Evolutionary conservation across 2,329 filamentous ascomycete genomes (phyloP), one percentile per base, ranked within the genome.

Genomic region (Tympanopsis confertula): DNA sequence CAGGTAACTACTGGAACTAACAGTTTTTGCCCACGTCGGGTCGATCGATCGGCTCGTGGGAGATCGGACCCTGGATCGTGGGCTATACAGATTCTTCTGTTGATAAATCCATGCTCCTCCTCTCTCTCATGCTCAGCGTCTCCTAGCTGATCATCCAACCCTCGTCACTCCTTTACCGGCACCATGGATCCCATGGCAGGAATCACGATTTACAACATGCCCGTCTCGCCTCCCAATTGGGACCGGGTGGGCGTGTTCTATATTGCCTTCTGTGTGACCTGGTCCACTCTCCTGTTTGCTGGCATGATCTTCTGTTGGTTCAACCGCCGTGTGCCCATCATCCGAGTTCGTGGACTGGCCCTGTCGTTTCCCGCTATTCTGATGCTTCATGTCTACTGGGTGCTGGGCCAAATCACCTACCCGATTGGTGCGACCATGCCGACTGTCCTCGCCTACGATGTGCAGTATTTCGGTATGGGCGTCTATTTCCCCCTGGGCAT

Each of bases 401-500:
- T 59, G 26, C 47, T 59, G 3, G 57, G 59, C 3, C 63, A 67
- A 42, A 46, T 66, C 38, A 59, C 58, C 15, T 60, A 64, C n/a
- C 53, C 59, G 10, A 51, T 66, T 19, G 62, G 63, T 5, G 35
- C 56, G 7, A 53, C 62, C 3, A 55, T 68, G 39, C 66, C 56
- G 1, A 38, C 56, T 1, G 46, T 60, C 1, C 37, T 52, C 13
- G 57, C 69, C 1, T 74, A 70, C 41, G 57, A 64, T 20, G 51
- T 63, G 3, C 69, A 74, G 46, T 78, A 68, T 47, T 77, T 71
- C 61, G 59, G 71, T 50, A 78, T 77, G 73, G 70, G 67, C 28
- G 63, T 68, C 37, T 71, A 69, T 51, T 59, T 78, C 3, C 73
- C 73, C 1, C 56, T 71, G 13, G 72, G 73, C 2, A 67, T 77